Evolutionary conservation across 345 rosid species (phyloP).

Genomic region (Firmiana major): DNA sequence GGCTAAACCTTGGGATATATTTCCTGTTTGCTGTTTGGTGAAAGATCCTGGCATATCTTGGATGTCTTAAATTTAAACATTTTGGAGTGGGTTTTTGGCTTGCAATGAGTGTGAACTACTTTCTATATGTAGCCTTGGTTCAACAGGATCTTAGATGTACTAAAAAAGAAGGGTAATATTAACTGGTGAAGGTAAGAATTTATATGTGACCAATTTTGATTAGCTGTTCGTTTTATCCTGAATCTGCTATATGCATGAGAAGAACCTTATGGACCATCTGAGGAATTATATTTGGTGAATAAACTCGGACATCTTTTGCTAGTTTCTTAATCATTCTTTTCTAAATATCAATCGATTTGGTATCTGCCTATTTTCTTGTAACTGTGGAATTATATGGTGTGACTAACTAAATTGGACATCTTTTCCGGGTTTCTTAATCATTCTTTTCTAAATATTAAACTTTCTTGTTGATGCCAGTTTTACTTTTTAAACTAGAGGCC

Average conservation of each 20-base stretch:
- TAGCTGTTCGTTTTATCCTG: neutral
- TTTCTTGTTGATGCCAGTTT: neutral
- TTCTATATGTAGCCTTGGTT: neutral
- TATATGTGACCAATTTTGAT: neutral
- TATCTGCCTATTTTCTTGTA: neutral
- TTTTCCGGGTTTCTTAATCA: neutral
- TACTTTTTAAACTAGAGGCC: neutral
- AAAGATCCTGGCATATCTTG: neutral
- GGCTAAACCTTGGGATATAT: neutral
- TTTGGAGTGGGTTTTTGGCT: neutral
- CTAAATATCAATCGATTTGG: neutral
- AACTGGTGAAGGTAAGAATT: neutral
- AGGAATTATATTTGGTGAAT: neutral
- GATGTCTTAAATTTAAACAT: neutral
- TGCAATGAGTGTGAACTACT: neutral
- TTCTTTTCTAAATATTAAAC: neutral
- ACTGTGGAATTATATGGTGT: neutral
- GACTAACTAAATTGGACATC: neutral
- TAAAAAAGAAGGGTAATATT: neutral
- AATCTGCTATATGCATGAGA: neutral
- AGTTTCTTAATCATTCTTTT: neutral
- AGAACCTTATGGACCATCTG: too few relatives aligned
- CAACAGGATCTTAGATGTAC: neutral
- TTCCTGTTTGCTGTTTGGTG: neutral
- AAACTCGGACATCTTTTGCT: neutral